Base-by-base conservation (phyloP, 192 early-diverging fungal genomes). In the Umbelopsis sp. region DNA sequence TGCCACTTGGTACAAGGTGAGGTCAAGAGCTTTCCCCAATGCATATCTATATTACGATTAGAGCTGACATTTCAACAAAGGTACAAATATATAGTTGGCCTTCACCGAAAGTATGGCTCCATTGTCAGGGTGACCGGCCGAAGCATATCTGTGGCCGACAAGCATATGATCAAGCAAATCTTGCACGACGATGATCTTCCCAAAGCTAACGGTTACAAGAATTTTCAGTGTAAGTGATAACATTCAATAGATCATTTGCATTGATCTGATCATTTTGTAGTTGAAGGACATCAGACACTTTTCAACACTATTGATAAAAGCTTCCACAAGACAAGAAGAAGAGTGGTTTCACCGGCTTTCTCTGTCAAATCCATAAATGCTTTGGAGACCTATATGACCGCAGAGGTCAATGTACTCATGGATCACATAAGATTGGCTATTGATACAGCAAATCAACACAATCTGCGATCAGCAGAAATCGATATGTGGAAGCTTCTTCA, bases 271-370 rank as follows among this genome's bases (percentile, higher is more conserved):
- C 47, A 27, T 50, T 46, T 21, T 49, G 22, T 67, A 69, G 67
- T 23, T 30, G 51, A 67, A 12, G 12, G 35, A 5, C 20, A 68
- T 18, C 72, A 69, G 4, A 80, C 70, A 2, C 16, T 80, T 20
- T 80, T 83, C 41, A 70, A 55, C 35, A 66, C 79, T 10, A 66
- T 61, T 22, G 70, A 78, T 44, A 80, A 80, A 66, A 65, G 66
- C 16, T 77, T 77, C 53, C 81, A 83, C 47, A 80, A 78, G 51
- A 68, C 69, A 12, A 61, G 74, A 44, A 70, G 86, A 64, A 78
- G 81, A 25, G 51, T 80, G 0, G 55, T 87, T 12, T 68, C 86
- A 6, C 86, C 85, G 4, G 78, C 83, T 30, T 87, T 87, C 67
- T 78, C 80, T 12, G 52, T 86, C 27, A 77, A 79, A 53, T 82